A percentile compares a stretch with the other conserved stretches of the same genome.
phyloP scores from a whole-genome alignment of 2,329 filamentous ascomycete species.

The Nemania abortiva region DNA sequence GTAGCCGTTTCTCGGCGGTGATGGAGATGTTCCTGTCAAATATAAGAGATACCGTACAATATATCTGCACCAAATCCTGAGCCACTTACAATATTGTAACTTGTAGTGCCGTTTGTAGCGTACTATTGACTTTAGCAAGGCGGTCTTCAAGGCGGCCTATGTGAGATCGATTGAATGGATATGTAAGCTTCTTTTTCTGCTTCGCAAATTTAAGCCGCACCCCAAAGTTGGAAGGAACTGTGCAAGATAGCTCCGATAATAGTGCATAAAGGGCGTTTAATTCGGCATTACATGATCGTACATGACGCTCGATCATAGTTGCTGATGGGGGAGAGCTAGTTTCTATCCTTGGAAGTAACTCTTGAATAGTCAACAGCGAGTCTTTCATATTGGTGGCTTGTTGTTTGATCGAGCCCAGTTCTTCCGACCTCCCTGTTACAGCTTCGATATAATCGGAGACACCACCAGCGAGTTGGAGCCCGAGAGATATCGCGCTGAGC shows the following conservation, averaged over 20 bases:
- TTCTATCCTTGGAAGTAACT: constrained; percentile 2
- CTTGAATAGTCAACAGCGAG: constrained; percentile 17
- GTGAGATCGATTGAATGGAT: constrained; percentile 30
- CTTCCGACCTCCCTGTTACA: constrained; percentile 30
- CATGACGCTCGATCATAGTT: constrained; percentile 8
- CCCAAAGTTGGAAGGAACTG: not conserved
- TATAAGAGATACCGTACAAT: not conserved
- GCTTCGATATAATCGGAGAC: constrained; percentile 35
- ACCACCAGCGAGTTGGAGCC: constrained; percentile 34
- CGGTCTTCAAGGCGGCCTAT: constrained; percentile 19
- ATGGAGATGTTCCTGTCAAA: constrained; percentile 14
- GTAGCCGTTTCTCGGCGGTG: not conserved
- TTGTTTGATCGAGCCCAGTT: constrained; percentile 13
- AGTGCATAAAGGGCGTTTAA: constrained; percentile 16
- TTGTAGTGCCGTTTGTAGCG: constrained; percentile 33
- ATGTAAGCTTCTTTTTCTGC: constrained; percentile 26
- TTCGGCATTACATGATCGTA: constrained; percentile 22
- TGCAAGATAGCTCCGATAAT: constrained; percentile 17
- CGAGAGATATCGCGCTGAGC: constrained; percentile 36
- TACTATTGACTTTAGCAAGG: constrained; percentile 19
- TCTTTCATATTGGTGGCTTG: constrained; percentile 19
- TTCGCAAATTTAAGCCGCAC: constrained; percentile 16
- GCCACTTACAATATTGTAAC: constrained; percentile 21
- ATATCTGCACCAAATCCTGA: not conserved
- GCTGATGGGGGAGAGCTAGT: constrained; percentile 11